A percentile compares a stretch with the other conserved stretches of the same genome.
Conservation (phyloP, 2,329 filamentous ascomycete species). For the Nothophoma quercina region DNA sequence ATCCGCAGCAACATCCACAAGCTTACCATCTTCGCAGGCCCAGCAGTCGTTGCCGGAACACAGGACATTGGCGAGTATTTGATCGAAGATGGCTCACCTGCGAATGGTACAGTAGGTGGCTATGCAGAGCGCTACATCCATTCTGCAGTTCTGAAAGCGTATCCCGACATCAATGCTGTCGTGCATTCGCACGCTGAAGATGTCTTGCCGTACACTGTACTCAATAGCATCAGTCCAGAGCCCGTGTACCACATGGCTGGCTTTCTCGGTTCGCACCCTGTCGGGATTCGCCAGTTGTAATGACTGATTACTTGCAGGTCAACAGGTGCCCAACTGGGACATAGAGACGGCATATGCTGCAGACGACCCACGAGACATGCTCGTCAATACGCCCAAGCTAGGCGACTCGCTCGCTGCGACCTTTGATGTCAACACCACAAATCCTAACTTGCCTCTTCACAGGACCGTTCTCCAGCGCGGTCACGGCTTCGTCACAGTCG, state of each 20-base stretch:
- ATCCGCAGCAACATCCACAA: background rate
- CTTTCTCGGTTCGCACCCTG: slow-evolving; percentile 28
- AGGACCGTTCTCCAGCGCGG: slow-evolving; percentile 48
- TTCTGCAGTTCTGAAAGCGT: slow-evolving; percentile 46
- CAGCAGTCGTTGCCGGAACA: slow-evolving; percentile 45
- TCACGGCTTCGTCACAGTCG: slow-evolving; percentile 52
- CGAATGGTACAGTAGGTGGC: slow-evolving; percentile 26
- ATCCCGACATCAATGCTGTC: slow-evolving; percentile 47
- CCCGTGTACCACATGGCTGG: slow-evolving; percentile 49
- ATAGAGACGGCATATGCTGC: slow-evolving; percentile 24
- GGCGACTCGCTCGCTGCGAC: slow-evolving; percentile 31
- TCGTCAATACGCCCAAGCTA: slow-evolving; percentile 30
- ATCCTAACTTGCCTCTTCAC: slow-evolving; percentile 32
- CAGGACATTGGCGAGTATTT: slow-evolving; percentile 51
- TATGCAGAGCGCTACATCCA: slow-evolving; percentile 54
- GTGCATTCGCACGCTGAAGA: slow-evolving; percentile 50
- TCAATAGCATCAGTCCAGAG: slow-evolving; percentile 24
- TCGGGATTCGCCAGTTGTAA: too few relatives aligned
- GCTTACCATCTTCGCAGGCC: slow-evolving; percentile 10
- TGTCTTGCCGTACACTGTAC: slow-evolving; percentile 44
- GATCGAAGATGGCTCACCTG: slow-evolving; percentile 41
- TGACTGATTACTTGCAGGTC: background rate
- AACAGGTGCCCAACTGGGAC: slow-evolving; percentile 36
- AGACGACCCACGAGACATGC: slow-evolving; percentile 29
- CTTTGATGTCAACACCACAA: slow-evolving; percentile 28